Evolutionary conservation across 2,329 filamentous ascomycete species (phyloP), one percentile per base, ranked within the genome.

Genomic region (Cordyceps militaris): DNA sequence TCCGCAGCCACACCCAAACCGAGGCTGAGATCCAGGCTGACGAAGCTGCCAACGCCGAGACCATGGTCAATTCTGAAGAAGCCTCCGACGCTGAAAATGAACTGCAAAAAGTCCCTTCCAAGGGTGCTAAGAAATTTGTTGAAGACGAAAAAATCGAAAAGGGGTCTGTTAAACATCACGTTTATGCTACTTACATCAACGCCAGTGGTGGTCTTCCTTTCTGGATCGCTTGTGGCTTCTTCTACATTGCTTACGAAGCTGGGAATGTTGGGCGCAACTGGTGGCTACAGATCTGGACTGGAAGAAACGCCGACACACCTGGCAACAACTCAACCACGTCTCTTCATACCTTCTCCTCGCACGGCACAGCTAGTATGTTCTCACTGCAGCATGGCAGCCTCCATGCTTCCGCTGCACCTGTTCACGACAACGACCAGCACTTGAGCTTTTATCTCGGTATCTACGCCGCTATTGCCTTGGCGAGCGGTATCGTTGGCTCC

Each of bases 81-180:
- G 73, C 72, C 0, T 79, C 77, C 1, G 64, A 75, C 40, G 64
- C 65, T 2, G 76, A 73, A 7, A 68, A 73, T 21, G 69, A 73
- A 1, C 68, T 83, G 40, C 75, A 76, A 50, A 83, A 82, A 64
- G 68, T 79, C 0, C 66, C 75, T 1, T 79, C 79, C 3, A 81
- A 81, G 66, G 70, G 71, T 5, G 79, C 83, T 0, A 84, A 84
- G 62, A 87, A 90, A 68, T 93, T 92, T 62, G 82, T 89, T 26
- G 85, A 91, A 66, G 88, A 91, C 3, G 89, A 94, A 69, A 75
- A 74, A n/a, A 80, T 85, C 58, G 87, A 90, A 66, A 80, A 80
- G 55, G 89, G 89, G 1, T 80, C 84, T 5, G 83, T 93, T 32
- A 86, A 86, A 63, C 76, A 76, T 23, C 76, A 76, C 7, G 79